Evolutionary conservation across 106 monocot species (phyloP).

Genomic region (Cymbidium sinense): DNA sequence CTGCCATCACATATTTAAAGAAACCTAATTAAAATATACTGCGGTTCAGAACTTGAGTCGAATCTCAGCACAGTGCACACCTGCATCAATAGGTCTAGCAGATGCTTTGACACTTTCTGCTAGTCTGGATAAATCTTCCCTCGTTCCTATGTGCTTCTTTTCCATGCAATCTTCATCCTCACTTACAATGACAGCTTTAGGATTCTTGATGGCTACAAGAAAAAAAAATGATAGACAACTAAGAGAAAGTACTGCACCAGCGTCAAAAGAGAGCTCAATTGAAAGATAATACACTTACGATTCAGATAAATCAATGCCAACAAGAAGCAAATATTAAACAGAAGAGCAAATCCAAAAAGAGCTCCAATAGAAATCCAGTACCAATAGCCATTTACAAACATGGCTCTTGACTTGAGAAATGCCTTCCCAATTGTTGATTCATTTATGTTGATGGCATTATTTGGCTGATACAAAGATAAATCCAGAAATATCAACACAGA

Average conservation of each 20-base stretch:
- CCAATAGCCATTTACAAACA: too few relatives aligned
- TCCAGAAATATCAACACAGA: background rate
- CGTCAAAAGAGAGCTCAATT: background rate
- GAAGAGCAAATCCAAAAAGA: too few relatives aligned
- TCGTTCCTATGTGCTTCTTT: conserved; percentile 7
- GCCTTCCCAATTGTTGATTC: too few relatives aligned
- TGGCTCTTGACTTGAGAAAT: too few relatives aligned
- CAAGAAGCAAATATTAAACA: too few relatives aligned
- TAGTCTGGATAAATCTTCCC: conserved; percentile 10
- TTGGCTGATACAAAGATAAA: conserved; percentile 43
- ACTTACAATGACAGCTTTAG: too few relatives aligned
- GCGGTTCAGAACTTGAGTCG: background rate
- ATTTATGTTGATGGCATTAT: too few relatives aligned
- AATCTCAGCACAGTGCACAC: conserved; percentile 4
- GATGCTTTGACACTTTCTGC: too few relatives aligned
- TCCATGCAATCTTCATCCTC: conserved; percentile 22
- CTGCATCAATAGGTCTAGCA: conserved; percentile 1
- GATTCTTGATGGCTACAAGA: conserved; percentile 40
- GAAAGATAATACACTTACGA: conserved; percentile 32
- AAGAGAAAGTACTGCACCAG: background rate
- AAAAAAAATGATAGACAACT: background rate
- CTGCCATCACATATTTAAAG: too few relatives aligned
- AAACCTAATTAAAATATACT: background rate
- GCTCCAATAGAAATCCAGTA: too few relatives aligned
- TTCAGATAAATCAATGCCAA: conserved; percentile 54